Conservation (phyloP, 805 yeast genomes). For the Candida qinlingensis region DNA sequence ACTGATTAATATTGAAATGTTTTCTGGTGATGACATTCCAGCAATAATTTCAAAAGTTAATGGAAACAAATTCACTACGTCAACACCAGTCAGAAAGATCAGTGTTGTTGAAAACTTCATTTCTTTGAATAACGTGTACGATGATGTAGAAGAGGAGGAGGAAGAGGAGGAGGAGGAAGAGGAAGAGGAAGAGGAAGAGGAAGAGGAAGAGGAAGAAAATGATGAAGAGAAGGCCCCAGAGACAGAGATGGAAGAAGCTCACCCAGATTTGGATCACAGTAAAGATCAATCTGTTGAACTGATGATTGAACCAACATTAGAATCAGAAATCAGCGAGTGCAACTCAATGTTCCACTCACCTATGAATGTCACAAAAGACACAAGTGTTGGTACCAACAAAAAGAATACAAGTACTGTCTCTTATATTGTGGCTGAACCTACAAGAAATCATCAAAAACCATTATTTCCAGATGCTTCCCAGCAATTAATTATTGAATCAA, state of each 20-base stretch:
- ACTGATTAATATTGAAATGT: conserved; percentile 8
- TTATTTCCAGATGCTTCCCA: conserved; percentile 3
- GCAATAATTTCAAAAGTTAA: too few relatives aligned
- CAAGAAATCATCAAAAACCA: conserved; percentile 1
- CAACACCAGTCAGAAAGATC: conserved; percentile 22
- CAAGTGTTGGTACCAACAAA: conserved; percentile 11
- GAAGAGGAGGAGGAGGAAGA: conserved; percentile 1
- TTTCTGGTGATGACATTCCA: not conserved
- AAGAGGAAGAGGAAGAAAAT: conserved; percentile 2
- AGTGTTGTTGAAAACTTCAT: conserved; percentile 29
- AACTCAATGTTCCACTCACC: conserved; percentile 15
- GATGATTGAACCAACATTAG: not conserved
- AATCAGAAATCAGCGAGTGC: conserved; percentile 10
- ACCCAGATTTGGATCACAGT: too few relatives aligned
- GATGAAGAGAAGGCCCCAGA: conserved; percentile 5
- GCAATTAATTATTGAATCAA: conserved; percentile 7
- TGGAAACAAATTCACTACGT: not conserved
- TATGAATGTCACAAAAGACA: conserved; percentile 17
- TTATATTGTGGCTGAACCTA: conserved; percentile 16
- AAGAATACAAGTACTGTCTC: conserved; percentile 14
- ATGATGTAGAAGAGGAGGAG: conserved; percentile 2
- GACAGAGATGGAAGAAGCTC: too few relatives aligned
- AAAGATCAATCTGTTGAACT: too few relatives aligned
- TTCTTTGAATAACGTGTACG: conserved; percentile 14
- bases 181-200: conserved; percentile 11